Conservation (phyloP, 257 asterid species). For the Penstemon eatonii region DNA sequence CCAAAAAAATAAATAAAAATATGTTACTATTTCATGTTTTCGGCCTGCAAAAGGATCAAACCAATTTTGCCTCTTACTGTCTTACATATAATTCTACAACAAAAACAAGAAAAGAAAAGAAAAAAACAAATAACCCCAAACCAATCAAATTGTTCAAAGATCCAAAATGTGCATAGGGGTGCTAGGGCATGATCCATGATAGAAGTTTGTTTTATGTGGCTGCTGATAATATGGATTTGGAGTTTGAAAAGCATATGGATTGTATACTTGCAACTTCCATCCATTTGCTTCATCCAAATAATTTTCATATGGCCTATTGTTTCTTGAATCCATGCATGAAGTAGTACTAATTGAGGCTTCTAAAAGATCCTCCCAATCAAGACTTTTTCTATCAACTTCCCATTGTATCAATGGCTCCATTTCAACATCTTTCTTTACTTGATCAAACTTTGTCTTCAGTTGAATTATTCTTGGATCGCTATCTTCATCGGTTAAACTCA, state of each 20-base stretch:
- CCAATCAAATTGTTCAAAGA: conserved; percentile 16
- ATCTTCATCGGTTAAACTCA: conserved; percentile 27
- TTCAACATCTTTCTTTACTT: conserved; percentile 25
- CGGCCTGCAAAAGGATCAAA: too few relatives aligned
- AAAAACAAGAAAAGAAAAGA: too few relatives aligned
- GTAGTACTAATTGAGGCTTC: conserved; percentile 53
- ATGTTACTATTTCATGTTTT: too few relatives aligned
- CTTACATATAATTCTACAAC: too few relatives aligned
- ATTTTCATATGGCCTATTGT: conserved; percentile 4
- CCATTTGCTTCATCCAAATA: conserved; percentile 21
- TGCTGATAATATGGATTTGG: conserved; percentile 44
- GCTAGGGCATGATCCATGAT: conserved; percentile 33
- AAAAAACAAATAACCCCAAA: too few relatives aligned
- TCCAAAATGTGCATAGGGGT: conserved; percentile 37
- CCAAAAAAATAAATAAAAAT: too few relatives aligned
- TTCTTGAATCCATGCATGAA: conserved; percentile 27
- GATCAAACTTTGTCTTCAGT: conserved; percentile 1
- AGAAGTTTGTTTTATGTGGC: conserved; percentile 1
- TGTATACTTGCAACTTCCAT: conserved; percentile 46
- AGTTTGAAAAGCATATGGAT: conserved; percentile 25
- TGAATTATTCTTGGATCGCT: not conserved
- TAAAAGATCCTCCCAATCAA: conserved; percentile 60
- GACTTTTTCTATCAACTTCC: conserved; percentile 35
- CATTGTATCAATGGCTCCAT: conserved; percentile 49
- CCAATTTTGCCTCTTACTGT: too few relatives aligned